Conservation (phyloP, 768 basidiomycete species). For the Boletellus emodensis region DNA sequence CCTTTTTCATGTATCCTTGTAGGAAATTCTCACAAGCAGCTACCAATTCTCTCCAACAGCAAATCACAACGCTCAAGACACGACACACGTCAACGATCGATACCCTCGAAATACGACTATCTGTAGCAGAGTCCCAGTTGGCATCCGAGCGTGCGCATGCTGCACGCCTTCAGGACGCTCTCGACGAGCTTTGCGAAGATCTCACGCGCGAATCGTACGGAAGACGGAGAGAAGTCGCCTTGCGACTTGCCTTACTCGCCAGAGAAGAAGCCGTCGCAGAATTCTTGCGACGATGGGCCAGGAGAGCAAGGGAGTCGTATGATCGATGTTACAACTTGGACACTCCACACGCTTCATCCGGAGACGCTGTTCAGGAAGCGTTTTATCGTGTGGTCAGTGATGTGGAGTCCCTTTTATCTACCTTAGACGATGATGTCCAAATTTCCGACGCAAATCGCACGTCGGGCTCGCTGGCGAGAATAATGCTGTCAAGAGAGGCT, state of each 20-base stretch:
- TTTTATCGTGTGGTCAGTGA: conserved; percentile 34
- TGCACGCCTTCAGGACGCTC: conserved; percentile 49
- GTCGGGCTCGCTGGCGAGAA: conserved; percentile 50
- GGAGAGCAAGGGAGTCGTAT: conserved; percentile 44
- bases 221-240: conserved; percentile 62
- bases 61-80: conserved; percentile 53
- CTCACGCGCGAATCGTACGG: conserved; percentile 69
- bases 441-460: conserved; percentile 14
- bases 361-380: conserved; percentile 18
- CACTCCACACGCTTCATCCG: background rate
- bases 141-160: conserved; percentile 40
- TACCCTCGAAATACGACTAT: conserved; percentile 52
- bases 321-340: conserved; percentile 19
- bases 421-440: conserved; percentile 33
- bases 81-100: conserved; percentile 60
- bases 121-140: conserved; percentile 41
- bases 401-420: conserved; percentile 32
- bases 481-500: conserved; percentile 46
- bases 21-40: conserved; percentile 85
- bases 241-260: conserved; percentile 57
- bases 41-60: conserved; percentile 59
- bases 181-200: conserved; percentile 71
- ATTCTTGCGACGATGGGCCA: conserved; percentile 53
- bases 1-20: conserved; percentile 1
- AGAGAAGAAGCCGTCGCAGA: conserved; percentile 63